Base-by-base conservation (phyloP, 148 eudicot species). In the Spergularia marina region DNA sequence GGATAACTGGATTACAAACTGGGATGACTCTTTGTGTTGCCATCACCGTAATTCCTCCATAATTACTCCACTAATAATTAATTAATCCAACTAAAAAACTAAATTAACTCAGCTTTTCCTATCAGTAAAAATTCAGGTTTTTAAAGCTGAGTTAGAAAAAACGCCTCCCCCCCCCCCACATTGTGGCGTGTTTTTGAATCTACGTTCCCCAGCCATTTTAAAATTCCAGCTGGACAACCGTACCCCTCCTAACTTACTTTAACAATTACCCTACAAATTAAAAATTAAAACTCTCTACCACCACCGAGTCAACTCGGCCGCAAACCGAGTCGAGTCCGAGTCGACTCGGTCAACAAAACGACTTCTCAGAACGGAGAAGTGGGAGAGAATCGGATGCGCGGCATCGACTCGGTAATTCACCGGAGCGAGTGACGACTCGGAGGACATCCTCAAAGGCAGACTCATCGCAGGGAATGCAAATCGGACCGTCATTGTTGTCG, bases 381-480 rank as follows among this genome's bases (percentile, higher is more conserved):
- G 72, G 81, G 8, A 59, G 68, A 6, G 57, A 30, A 6, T 55
- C 76, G 4, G 73, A 54, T 41, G 34, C 5, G 2, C 34, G 72
- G 74, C 69, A 55, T 4, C 49, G 75, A 70, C 52, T 70, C 72
- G 65, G 57, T 14, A 53, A 0, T 47, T 12, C 7, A 7, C 51
- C 77, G 4, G 69, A 56, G 47, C 86, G 83, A 49, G 74, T 49
- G 52, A 81, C 82, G 64, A 81, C 64, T 11, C 84, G 77, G 61
- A 85, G 59, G 23, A 77, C 70, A 20, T 79, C 85, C 54, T 89
- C 90, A 56, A 87, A 89, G 12, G 59, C 34, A 0, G 77, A 75
- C 86, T 86, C 94, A 13, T 90, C 91, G 65, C 94, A 88, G 0
- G 94, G 94, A 51, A 90, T 64, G 6, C 56, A 69, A 11, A 90